These are phyloP conservation scores for Dryas octopetala DNA, from an alignment of 306 rosid genomes.

Conservation along the genomic window DNA sequence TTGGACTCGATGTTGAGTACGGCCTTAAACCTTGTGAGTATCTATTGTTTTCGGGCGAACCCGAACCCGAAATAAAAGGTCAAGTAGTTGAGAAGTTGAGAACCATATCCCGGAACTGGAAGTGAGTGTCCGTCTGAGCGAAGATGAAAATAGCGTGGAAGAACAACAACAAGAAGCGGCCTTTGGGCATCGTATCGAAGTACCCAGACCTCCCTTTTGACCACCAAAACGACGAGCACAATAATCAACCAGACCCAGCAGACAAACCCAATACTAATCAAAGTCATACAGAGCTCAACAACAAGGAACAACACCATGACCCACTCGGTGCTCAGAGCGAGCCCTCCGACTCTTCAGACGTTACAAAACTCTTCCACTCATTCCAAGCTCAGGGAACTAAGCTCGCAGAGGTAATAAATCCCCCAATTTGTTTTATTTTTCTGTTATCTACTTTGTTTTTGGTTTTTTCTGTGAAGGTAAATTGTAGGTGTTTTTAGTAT, in stretches of 20 bases:
- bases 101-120: not conserved
- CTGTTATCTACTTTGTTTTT: not conserved
- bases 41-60: no score
- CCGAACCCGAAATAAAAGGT: not conserved
- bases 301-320: not conserved
- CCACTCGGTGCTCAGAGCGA: not conserved
- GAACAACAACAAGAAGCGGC: conserved; percentile 40
- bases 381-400: conserved; percentile 38
- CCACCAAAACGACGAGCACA: not conserved
- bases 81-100: not conserved
- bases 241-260: not conserved
- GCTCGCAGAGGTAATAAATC: conserved; percentile 44
- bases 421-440: not conserved
- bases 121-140: not conserved
- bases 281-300: not conserved
- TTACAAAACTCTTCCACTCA: conserved; percentile 27
- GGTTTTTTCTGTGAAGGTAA: not conserved
- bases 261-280: not conserved
- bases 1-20: no score
- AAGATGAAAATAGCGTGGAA: conserved; percentile 51
- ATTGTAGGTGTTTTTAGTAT: not conserved
- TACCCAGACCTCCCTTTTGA: conserved; percentile 44
- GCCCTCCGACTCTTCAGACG: conserved; percentile 22
- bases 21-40: no score
- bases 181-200: conserved; percentile 21